Evolutionary conservation across 2,329 filamentous ascomycete species (phyloP).

Genomic region (Diaporthe helianthi): DNA sequence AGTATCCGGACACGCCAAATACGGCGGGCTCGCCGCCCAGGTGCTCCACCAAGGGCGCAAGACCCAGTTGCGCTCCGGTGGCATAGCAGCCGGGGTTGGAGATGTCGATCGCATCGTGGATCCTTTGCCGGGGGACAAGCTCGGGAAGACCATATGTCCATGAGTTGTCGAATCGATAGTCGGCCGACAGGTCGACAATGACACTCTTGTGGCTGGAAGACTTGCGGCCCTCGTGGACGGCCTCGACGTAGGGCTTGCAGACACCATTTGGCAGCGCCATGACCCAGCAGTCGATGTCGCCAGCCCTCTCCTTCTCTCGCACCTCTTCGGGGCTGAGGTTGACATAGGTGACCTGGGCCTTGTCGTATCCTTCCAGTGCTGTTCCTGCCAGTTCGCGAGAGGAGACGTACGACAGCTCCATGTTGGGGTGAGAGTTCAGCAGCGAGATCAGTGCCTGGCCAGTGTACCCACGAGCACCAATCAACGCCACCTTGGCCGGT

Average conservation of each 20-base stretch:
- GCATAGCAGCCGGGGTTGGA: conserved; percentile 95
- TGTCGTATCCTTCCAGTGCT: conserved; percentile 87
- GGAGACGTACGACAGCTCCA: conserved; percentile 90
- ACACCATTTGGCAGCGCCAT: conserved; percentile 97
- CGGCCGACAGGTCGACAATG: conserved; percentile 93
- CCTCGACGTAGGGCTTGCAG: conserved; percentile 92
- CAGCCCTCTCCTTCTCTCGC: conserved; percentile 80
- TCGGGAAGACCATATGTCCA: conserved; percentile 95
- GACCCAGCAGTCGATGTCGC: conserved; percentile 93
- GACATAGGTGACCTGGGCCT: conserved; percentile 91
- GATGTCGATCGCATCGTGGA: conserved; percentile 82
- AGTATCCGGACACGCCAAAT: conserved; percentile 94
- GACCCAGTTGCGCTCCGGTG: conserved; percentile 88
- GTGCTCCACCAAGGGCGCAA: conserved; percentile 79
- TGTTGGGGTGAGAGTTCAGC: conserved; percentile 84
- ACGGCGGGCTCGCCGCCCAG: conserved; percentile 81
- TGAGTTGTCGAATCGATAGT: conserved; percentile 85
- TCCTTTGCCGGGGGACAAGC: conserved; percentile 76
- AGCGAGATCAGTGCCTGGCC: conserved; percentile 89
- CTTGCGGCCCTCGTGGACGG: conserved; percentile 75
- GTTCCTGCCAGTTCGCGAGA: conserved; percentile 91
- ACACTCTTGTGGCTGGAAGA: conserved; percentile 65
- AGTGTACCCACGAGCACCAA: conserved; percentile 92
- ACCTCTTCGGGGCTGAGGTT: conserved; percentile 89
- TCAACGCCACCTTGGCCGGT: conserved; percentile 82